Conservation (phyloP, 768 basidiomycete genomes). For the Terana coerulea region DNA sequence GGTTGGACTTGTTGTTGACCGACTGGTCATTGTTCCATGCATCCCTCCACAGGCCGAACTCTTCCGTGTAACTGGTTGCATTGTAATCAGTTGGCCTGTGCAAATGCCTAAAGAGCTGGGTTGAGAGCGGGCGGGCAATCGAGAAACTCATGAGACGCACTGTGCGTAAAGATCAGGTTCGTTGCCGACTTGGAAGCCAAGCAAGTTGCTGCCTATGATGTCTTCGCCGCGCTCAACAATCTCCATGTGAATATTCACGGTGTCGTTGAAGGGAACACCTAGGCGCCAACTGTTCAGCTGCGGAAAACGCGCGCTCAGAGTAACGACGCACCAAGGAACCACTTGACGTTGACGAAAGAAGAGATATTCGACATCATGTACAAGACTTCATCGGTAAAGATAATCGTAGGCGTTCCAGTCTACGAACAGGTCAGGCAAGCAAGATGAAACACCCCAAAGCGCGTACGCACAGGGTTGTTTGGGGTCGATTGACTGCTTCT, state of each 20-base stretch:
- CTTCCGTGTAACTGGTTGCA: conserved; percentile 44
- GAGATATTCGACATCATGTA: conserved; percentile 47
- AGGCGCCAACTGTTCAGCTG: not conserved
- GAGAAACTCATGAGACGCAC: too few relatives aligned
- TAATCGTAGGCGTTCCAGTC: conserved; percentile 49
- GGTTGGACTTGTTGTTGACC: conserved; percentile 39
- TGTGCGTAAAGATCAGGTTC: conserved; percentile 71
- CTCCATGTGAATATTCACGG: conserved; percentile 44
- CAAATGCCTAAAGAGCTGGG: conserved; percentile 26
- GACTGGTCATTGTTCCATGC: conserved; percentile 38
- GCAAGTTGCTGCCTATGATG: conserved; percentile 60
- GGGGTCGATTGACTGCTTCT: conserved; percentile 20
- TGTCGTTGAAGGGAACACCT: conserved; percentile 67
- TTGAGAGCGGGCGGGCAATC: too few relatives aligned
- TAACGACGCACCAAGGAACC: conserved; percentile 37
- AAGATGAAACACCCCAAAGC: not conserved
- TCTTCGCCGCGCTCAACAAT: conserved; percentile 56
- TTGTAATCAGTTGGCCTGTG: conserved; percentile 31
- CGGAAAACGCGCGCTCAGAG: not conserved
- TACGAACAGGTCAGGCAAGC: conserved; percentile 33
- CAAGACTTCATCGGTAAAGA: conserved; percentile 46
- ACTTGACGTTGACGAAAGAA: conserved; percentile 38
- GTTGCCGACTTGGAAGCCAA: conserved; percentile 72
- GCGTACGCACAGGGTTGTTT: conserved; percentile 37
- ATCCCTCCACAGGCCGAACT: conserved; percentile 46